Evolutionary conservation across 306 rosid genomes (phyloP).

Genomic region (Fragaria iinumae): DNA sequence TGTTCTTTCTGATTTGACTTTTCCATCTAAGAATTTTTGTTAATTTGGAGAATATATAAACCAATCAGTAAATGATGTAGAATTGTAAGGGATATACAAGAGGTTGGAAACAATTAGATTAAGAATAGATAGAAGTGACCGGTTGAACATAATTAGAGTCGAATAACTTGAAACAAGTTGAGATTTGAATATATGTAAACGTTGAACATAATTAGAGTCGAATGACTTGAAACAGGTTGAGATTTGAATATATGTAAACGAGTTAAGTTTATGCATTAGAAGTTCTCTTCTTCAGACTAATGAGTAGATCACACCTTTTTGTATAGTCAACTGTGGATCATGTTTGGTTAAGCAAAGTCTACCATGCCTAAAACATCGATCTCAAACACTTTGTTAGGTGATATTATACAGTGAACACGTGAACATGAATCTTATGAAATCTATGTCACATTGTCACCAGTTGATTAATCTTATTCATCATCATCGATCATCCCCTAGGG

Average conservation of each 20-base stretch:
- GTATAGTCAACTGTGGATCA: neutral
- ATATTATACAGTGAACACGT: neutral
- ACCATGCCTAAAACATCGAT: neutral
- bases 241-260: too few species aligned
- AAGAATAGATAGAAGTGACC: too few species aligned
- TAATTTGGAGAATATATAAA: neutral
- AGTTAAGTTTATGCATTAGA: too few species aligned
- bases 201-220: too few species aligned
- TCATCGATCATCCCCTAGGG: neutral
- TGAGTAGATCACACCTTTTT: too few species aligned
- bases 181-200: too few species aligned
- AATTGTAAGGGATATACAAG: neutral
- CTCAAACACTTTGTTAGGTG: neutral
- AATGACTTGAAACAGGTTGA: too few species aligned
- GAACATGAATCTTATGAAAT: neutral
- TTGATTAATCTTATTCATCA: neutral
- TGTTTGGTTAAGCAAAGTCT: neutral
- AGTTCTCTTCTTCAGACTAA: too few species aligned
- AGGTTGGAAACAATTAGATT: too few species aligned
- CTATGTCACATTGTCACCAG: neutral
- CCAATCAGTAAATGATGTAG: neutral
- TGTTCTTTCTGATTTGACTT: constrained; percentile 8
- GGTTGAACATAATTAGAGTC: too few species aligned
- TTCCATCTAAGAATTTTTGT: neutral
- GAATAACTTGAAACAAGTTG: too few species aligned